phyloP scores from a whole-genome alignment of 345 rosid species.

The Syzygium aqueum region DNA sequence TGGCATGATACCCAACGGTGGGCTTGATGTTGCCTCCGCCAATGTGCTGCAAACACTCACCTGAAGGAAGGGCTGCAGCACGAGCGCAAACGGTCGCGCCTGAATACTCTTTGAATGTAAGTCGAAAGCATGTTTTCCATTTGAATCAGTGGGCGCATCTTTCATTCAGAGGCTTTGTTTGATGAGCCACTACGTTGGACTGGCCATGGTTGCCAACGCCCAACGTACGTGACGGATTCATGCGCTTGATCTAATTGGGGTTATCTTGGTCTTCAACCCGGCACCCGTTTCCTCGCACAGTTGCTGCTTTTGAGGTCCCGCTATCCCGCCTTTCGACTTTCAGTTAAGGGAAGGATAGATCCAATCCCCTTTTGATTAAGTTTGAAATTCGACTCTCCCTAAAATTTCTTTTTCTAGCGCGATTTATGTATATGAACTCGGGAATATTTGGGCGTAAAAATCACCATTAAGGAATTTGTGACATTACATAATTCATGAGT shows the following conservation, averaged over 20 bases:
- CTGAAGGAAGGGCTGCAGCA: not conserved
- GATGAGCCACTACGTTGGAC: not conserved
- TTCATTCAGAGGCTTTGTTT: not conserved
- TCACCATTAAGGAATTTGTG: not conserved
- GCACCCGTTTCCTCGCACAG: not conserved
- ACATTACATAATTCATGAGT: fast-evolving
- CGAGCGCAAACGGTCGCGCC: not conserved
- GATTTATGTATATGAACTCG: not conserved
- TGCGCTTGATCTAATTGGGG: not conserved
- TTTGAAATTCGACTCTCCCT: not conserved
- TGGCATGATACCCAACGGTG: too few species aligned
- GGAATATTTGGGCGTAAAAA: not conserved
- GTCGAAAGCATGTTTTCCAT: not conserved
- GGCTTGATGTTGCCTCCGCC: not conserved
- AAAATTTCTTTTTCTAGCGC: not conserved
- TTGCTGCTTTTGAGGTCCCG: not conserved
- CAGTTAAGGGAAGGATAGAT: not conserved
- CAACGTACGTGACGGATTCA: not conserved
- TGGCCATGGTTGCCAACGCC: not conserved
- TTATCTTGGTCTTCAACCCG: not conserved
- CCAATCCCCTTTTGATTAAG: not conserved
- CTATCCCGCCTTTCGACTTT: not conserved
- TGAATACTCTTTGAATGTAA: not conserved
- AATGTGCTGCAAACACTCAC: not conserved
- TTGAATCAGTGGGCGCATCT: not conserved